Conservation (phyloP, 2,329 filamentous ascomycete species). For the Nannizzia gypsea region DNA sequence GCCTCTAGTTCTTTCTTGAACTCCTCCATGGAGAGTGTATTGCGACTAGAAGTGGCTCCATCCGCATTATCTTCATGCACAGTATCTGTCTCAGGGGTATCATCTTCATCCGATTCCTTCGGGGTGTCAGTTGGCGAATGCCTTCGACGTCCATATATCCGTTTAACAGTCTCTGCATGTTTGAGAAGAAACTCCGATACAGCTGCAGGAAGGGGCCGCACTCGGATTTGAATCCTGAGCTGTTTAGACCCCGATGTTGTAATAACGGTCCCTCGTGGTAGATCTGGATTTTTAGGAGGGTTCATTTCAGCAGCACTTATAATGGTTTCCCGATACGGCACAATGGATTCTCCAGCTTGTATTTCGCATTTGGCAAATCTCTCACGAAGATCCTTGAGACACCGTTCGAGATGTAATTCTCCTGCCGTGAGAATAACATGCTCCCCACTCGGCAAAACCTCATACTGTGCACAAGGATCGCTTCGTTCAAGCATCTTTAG, state of each 20-base stretch:
- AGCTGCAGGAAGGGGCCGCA: constrained; percentile 62
- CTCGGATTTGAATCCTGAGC: constrained; percentile 61
- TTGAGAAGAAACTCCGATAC: constrained; percentile 80
- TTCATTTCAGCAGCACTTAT: constrained; percentile 85
- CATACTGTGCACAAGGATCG: constrained; percentile 91
- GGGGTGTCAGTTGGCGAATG: constrained; percentile 33
- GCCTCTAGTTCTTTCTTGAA: constrained; percentile 60
- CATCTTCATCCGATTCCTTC: constrained; percentile 15
- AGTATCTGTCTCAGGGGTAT: constrained; percentile 7
- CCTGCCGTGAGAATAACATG: constrained; percentile 91
- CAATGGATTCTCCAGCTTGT: constrained; percentile 84
- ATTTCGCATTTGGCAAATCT: constrained; percentile 90
- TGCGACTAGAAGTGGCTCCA: constrained; percentile 47
- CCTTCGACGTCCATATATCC: constrained; percentile 60
- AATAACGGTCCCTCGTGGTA: constrained; percentile 71
- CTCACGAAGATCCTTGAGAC: constrained; percentile 83
- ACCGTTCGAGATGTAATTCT: constrained; percentile 86
- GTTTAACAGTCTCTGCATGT: constrained; percentile 66
- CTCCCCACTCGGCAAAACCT: constrained; percentile 83
- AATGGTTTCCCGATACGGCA: constrained; percentile 90
- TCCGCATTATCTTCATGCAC: constrained; percentile 38
- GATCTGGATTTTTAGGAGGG: constrained; percentile 68
- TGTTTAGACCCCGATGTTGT: constrained; percentile 75
- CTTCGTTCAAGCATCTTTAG: constrained; percentile 81
- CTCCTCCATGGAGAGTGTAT: constrained; percentile 57